Percentiles rank a stretch among this genome's conserved stretches.
Conservation (phyloP, 805 yeast genomes). For the Candida wancherniae region DNA sequence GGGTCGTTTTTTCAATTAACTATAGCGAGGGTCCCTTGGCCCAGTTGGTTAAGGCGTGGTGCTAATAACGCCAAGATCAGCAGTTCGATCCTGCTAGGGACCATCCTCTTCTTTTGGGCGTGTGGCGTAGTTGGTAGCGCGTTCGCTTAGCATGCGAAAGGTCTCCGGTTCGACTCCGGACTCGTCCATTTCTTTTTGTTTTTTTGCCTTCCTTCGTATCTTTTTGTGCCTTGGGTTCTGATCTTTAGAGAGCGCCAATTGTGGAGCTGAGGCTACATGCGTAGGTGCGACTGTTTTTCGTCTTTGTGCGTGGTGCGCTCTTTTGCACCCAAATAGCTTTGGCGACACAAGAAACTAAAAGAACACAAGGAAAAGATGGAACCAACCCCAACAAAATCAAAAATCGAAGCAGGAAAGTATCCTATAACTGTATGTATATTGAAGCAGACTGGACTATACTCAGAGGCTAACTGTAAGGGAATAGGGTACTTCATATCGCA, state of each 20-base stretch:
- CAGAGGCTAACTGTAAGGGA: slow-evolving; percentile 5
- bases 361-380: too few species aligned
- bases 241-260: too few species aligned
- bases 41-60: slow-evolving; percentile 53
- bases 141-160: slow-evolving; percentile 47
- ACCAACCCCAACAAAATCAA: too few species aligned
- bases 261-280: too few species aligned
- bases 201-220: background rate
- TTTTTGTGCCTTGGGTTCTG: too few species aligned
- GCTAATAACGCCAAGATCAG: slow-evolving; percentile 63
- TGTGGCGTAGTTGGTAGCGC: slow-evolving; percentile 22
- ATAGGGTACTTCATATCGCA: slow-evolving; percentile 18
- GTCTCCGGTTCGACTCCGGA: slow-evolving; percentile 76
- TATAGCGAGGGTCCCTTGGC: slow-evolving; percentile 45
- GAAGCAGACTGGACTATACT: too few species aligned
- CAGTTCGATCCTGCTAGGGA: slow-evolving; percentile 88
- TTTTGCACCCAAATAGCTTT: slow-evolving; percentile 1
- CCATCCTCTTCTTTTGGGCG: slow-evolving; percentile 33
- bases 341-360: too few species aligned
- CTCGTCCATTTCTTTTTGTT: slow-evolving; percentile 51
- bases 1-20: too few species aligned
- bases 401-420: too few species aligned
- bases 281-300: background rate
- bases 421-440: too few species aligned
- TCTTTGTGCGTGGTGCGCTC: background rate